Percentiles rank a stretch among this genome's conserved stretches.
phyloP scores from a whole-genome alignment of 1,284 basidiomycete genomes.

The Somion occarium region DNA sequence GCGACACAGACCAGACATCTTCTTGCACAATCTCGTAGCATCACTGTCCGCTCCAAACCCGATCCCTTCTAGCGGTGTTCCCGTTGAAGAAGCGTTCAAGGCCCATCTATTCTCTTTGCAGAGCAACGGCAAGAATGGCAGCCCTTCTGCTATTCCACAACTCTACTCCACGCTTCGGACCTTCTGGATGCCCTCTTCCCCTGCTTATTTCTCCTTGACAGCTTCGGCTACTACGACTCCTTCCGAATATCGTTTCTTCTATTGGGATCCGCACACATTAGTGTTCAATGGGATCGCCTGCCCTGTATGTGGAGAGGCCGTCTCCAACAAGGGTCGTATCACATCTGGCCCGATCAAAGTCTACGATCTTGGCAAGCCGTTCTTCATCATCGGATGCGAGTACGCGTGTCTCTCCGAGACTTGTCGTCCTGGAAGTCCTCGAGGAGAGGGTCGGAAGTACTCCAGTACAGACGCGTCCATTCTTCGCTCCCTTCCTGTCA shows the following conservation, averaged over 20 bases:
- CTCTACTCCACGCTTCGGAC: slow-evolving; percentile 71
- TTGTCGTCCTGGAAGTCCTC: slow-evolving; percentile 39
- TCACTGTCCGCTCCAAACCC: slow-evolving; percentile 56
- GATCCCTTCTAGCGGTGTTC: slow-evolving; percentile 48
- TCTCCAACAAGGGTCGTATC: slow-evolving; percentile 63
- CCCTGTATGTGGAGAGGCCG: slow-evolving; percentile 50
- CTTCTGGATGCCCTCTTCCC: slow-evolving; percentile 73
- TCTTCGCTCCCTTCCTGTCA: slow-evolving; percentile 57
- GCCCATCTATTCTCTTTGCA: slow-evolving; percentile 61
- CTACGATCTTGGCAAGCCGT: slow-evolving; percentile 69
- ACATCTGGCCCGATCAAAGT: slow-evolving; percentile 66
- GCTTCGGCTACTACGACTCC: slow-evolving; percentile 63
- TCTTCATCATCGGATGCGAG: slow-evolving; percentile 77
- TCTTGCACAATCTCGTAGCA: slow-evolving; percentile 50
- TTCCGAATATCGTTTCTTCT: slow-evolving; percentile 68
- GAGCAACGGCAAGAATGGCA: slow-evolving; percentile 33
- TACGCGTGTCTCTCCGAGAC: slow-evolving; percentile 53
- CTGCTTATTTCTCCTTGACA: slow-evolving; percentile 67
- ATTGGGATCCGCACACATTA: slow-evolving; percentile 75
- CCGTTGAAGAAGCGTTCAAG: slow-evolving; percentile 68
- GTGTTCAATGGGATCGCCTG: slow-evolving; percentile 74
- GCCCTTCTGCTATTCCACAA: slow-evolving; percentile 50
- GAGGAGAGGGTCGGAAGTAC: slow-evolving; percentile 50
- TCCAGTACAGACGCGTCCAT: slow-evolving; percentile 67
- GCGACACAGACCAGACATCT: slow-evolving; percentile 46